phyloP scores from a whole-genome alignment of 2,329 filamentous ascomycete genomes.

The Pleurostoma richardsiae region DNA sequence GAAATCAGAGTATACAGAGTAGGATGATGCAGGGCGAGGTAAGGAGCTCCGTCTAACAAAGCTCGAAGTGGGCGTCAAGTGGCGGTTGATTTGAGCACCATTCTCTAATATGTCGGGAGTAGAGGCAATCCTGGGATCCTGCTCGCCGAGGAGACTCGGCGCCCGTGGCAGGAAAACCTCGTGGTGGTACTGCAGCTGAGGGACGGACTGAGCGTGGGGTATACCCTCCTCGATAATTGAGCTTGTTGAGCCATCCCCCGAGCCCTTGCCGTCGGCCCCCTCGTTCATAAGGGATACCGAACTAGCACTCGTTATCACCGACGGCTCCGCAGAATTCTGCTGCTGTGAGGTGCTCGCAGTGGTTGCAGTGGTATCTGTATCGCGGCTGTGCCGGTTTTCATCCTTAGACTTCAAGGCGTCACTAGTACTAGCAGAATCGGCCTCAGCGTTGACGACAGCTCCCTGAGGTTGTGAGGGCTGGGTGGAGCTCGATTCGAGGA shows the following conservation, averaged over 20 bases:
- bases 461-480: no score
- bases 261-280: conserved; percentile 30
- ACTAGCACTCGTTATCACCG: conserved; percentile 50
- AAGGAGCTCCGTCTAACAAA: conserved; percentile 52
- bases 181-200: conserved; percentile 59
- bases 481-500: no score
- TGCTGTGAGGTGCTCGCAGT: conserved; percentile 44
- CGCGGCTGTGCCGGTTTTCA: conserved; percentile 43
- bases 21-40: conserved; percentile 68
- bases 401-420: conserved; percentile 28
- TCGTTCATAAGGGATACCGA: conserved; percentile 49
- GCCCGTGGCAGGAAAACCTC: conserved; percentile 36
- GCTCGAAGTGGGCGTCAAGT: conserved; percentile 55
- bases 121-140: conserved; percentile 38
- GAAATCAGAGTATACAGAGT: conserved; percentile 69
- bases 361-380: conserved; percentile 46
- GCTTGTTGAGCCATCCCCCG: conserved; percentile 42
- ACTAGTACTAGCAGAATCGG: conserved; percentile 15
- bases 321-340: conserved; percentile 45
- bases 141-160: conserved; percentile 35
- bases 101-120: conserved; percentile 48
- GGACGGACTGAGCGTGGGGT: conserved; percentile 38
- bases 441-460: background rate
- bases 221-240: conserved; percentile 42
- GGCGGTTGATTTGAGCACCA: conserved; percentile 49